Conservation (phyloP, 2,329 filamentous ascomycete genomes). For the Monosporascus sp. region DNA sequence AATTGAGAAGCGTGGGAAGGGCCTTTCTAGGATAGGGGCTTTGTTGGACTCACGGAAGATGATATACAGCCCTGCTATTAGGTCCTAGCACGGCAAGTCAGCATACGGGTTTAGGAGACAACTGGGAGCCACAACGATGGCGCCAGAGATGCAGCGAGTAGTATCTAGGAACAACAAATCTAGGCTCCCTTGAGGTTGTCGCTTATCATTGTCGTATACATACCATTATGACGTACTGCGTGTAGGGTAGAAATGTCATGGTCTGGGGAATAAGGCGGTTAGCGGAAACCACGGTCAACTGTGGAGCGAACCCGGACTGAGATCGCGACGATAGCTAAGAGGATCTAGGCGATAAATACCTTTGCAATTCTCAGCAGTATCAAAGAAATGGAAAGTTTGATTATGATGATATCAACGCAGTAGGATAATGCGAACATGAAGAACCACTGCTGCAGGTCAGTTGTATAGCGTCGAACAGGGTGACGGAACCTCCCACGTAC, state of each 20-base stretch:
- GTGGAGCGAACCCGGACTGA: neutral
- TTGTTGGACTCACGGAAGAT: conserved; percentile 9
- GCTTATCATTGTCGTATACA: conserved; percentile 11
- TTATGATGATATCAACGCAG: conserved; percentile 12
- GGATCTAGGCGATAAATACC: neutral
- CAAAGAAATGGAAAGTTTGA: conserved; percentile 12
- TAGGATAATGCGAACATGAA: conserved; percentile 17
- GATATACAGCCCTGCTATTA: conserved; percentile 14
- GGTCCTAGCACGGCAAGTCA: conserved; percentile 2
- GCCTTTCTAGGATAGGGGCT: neutral
- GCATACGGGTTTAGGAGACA: neutral
- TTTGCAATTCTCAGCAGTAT: conserved; percentile 12
- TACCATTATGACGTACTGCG: conserved; percentile 10
- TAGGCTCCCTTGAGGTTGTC: too few species aligned
- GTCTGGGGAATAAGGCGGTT: too few species aligned
- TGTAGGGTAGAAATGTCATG: conserved; percentile 3
- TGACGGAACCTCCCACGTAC: neutral
- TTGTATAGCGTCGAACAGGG: neutral
- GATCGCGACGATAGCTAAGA: neutral
- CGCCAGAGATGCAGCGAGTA: too few species aligned
- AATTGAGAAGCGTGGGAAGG: neutral
- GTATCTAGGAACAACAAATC: neutral
- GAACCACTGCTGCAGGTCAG: conserved; percentile 8
- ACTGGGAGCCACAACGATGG: neutral
- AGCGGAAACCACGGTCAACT: neutral